Conservation (phyloP, 2,329 filamentous ascomycete genomes). For the Sphaerulina musiva region DNA sequence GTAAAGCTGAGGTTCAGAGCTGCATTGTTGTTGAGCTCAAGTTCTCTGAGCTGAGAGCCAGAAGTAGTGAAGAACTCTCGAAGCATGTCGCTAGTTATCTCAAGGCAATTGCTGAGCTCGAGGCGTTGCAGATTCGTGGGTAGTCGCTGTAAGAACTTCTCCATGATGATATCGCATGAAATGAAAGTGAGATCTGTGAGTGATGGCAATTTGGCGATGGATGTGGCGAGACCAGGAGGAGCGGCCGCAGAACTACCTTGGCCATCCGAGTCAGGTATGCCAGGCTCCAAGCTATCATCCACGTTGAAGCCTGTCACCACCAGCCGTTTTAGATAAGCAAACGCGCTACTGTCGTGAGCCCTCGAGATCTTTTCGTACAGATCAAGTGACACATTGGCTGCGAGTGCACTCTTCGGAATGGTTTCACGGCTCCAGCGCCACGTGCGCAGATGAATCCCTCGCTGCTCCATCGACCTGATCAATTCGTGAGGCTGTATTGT, state of each 20-base stretch:
- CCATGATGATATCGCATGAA: conserved; percentile 65
- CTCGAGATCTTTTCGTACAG: conserved; percentile 30
- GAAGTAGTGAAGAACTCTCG: conserved; percentile 59
- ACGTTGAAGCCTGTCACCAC: conserved; percentile 46
- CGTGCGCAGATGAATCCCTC: conserved; percentile 41
- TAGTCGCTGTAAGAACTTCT: conserved; percentile 60
- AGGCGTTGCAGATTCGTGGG: conserved; percentile 61
- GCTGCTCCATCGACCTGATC: conserved; percentile 56
- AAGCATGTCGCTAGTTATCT: conserved; percentile 62
- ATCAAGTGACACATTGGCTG: conserved; percentile 12
- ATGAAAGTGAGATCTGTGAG: conserved; percentile 66
- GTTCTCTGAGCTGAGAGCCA: conserved; percentile 58
- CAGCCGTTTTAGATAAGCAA: conserved; percentile 51
- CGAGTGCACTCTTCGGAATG: conserved; percentile 17
- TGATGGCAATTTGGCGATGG: conserved; percentile 53
- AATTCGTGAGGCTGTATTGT: conserved; percentile 57
- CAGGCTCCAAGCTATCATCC: conserved; percentile 26
- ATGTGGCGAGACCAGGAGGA: conserved; percentile 36
- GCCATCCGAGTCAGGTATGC: conserved; percentile 34
- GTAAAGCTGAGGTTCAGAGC: conserved; percentile 71
- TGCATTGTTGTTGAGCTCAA: conserved; percentile 72
- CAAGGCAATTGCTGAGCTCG: conserved; percentile 71
- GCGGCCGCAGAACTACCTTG: background rate
- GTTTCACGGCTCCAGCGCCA: conserved; percentile 49
- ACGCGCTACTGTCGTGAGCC: conserved; percentile 39